Base-by-base conservation (phyloP, 441 rosid species). In the Arabidopsis hybrid region DNA sequence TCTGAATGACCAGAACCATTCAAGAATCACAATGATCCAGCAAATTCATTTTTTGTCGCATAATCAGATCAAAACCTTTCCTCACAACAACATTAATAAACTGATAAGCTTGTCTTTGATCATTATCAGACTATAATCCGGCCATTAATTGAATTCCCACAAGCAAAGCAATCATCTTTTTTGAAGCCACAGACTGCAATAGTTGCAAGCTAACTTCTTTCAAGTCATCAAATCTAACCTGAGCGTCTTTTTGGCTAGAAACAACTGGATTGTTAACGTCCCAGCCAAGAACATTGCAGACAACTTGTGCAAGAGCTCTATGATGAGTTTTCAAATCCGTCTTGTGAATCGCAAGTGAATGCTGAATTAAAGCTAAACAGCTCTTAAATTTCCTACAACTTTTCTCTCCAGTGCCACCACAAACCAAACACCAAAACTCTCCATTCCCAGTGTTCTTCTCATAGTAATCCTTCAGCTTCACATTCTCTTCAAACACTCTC, bases 221-320 rank as follows among this genome's bases (percentile, higher is more conserved):
- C 50, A 60, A 67, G 13, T 31, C 18, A 50, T 53, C 0, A 0
- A 46, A 59, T 2, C 52, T 26, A 18, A 77, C 80, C 80, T 66
- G 77, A 67, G 73, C 0, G 16, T 72, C 62, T 72, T 69, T 71
- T 66, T 47, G 68, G 64, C 76, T 60, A 0, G 80, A 77, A 45
- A 11, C 45, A 67, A 77, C 73, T 7, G 80, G 78, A 75, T 86
- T 84, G 45, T 78, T 80, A 63, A 82, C 63, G 56, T 91, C 92
- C 93, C 95, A 89, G 13, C 91, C 97, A 77, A 92, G 81, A 78
- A 92, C 91, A 80, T 78, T 80, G 66, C 97, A 92, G 46, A 92
- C 76, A 73, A 87, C 93, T 40, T 70, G 81, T 11, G 88, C 91
- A 58, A 89, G 73, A 65, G 92, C 93, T 46, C 91, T 84, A 60